Evolutionary conservation across 768 basidiomycete genomes (phyloP).

Genomic region (Boletus edulis): DNA sequence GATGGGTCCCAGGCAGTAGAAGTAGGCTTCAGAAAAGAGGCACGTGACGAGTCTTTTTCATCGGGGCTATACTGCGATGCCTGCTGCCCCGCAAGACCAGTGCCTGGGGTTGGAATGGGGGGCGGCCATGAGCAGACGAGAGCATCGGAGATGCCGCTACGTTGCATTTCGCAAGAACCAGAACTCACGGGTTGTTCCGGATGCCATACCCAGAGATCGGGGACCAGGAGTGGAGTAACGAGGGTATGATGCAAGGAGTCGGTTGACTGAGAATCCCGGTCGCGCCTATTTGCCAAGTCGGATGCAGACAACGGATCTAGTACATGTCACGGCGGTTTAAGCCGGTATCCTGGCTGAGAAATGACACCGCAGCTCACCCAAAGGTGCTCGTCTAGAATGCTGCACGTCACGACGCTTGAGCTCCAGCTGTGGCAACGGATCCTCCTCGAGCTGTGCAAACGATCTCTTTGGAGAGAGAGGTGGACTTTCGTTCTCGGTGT

Average conservation of each 20-base stretch:
- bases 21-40: constrained; percentile 1
- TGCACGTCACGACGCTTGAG: constrained; percentile 17
- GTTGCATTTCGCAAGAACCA: constrained; percentile 7
- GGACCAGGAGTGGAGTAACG: constrained; percentile 1
- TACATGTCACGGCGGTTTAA: constrained; percentile 1
- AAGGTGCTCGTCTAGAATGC: constrained; percentile 15
- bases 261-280: neutral
- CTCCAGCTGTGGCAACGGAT: constrained; percentile 10
- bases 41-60: constrained; percentile 9
- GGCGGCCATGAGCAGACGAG: constrained; percentile 28
- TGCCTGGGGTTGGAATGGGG: neutral
- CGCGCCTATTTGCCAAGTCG: constrained; percentile 18
- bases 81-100: constrained; percentile 1
- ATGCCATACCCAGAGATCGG: constrained; percentile 13
- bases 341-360: neutral
- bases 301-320: constrained; percentile 29
- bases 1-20: constrained; percentile 10
- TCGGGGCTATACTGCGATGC: constrained; percentile 4
- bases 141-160: constrained; percentile 1
- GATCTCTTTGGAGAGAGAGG: constrained; percentile 20
- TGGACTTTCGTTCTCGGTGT: constrained; percentile 11
- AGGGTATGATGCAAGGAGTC: constrained; percentile 11
- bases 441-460: constrained; percentile 17
- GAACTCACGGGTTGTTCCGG: constrained; percentile 11
- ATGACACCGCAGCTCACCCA: constrained; percentile 23